phyloP scores from a whole-genome alignment of 75 land plant genomes.

The Pinus tabuliformis region DNA sequence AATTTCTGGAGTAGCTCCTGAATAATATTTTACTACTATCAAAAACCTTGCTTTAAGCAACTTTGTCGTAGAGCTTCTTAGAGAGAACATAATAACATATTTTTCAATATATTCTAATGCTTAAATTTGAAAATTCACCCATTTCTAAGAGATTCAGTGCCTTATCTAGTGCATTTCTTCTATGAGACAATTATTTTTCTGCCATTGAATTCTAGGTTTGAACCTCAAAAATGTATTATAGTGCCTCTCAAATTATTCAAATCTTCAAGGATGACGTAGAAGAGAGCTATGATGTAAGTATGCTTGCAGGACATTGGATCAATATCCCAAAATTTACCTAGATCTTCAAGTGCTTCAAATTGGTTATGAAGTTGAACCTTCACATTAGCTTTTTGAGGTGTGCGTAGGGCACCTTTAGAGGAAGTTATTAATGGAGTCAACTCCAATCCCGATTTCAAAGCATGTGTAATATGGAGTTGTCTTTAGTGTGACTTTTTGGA shows the following conservation, averaged over 20 bases:
- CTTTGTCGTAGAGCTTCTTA: constrained; percentile 83
- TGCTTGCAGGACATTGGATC: no score
- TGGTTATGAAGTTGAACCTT: no score
- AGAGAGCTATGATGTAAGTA: no score
- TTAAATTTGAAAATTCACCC: constrained; percentile 59
- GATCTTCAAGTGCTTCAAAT: no score
- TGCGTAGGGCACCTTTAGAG: no score
- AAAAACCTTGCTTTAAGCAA: constrained; percentile 63
- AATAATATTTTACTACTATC: constrained; percentile 72
- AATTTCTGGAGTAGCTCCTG: constrained; percentile 70
- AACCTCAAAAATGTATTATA: constrained; percentile 70
- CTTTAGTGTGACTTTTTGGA: no score
- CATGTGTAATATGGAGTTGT: no score
- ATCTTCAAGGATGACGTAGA: no score
- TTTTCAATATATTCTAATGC: constrained; percentile 76
- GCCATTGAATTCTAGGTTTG: constrained; percentile 72
- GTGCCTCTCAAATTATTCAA: constrained; percentile 75
- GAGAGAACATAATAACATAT: constrained; percentile 80
- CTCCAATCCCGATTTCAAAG: no score
- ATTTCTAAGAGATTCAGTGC: constrained; percentile 61
- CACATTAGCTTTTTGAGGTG: no score
- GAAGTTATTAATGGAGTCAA: no score
- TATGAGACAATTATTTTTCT: constrained; percentile 84
- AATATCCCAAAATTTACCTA: no score
- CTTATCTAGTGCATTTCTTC: constrained; percentile 55